Evolutionary conservation across 1,284 basidiomycete genomes (phyloP).

Genomic region (Microbotryomycetes sp.): DNA sequence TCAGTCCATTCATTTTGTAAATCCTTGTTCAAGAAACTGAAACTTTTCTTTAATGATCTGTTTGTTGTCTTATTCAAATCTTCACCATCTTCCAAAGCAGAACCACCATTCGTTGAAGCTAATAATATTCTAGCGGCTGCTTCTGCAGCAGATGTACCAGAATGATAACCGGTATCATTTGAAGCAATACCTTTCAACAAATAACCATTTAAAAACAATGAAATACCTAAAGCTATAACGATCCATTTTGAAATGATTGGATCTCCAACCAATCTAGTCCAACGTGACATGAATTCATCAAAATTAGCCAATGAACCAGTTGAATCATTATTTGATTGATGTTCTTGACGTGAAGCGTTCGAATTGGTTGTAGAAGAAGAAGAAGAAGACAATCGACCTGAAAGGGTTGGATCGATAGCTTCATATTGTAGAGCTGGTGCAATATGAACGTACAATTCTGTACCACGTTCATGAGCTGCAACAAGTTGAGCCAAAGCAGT

Average conservation of each 20-base stretch:
- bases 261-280: conserved; percentile 91
- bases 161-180: conserved; percentile 43
- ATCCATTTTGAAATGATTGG: conserved; percentile 96
- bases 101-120: conserved; percentile 27
- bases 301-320: conserved; percentile 43
- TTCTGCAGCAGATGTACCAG: conserved; percentile 46
- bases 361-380: conserved; percentile 28
- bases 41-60: conserved; percentile 18
- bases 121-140: conserved; percentile 42
- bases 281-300: conserved; percentile 85
- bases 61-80: conserved; percentile 20
- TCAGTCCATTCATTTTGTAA: conserved; percentile 36
- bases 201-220: conserved; percentile 88
- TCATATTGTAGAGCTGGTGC: conserved; percentile 44
- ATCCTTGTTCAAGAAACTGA: conserved; percentile 22
- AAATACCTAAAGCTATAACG: conserved; percentile 76
- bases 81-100: conserved; percentile 34
- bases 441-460: conserved; percentile 33
- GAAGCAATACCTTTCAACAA: conserved; percentile 66
- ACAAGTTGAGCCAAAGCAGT: conserved; percentile 58
- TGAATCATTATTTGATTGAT: conserved; percentile 30
- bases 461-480: conserved; percentile 41
- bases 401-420: conserved; percentile 38
- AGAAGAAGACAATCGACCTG: conserved; percentile 34
- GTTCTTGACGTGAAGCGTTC: conserved; percentile 17